Conservation (phyloP, 805 yeast species). For the Ogataea kodamae region DNA sequence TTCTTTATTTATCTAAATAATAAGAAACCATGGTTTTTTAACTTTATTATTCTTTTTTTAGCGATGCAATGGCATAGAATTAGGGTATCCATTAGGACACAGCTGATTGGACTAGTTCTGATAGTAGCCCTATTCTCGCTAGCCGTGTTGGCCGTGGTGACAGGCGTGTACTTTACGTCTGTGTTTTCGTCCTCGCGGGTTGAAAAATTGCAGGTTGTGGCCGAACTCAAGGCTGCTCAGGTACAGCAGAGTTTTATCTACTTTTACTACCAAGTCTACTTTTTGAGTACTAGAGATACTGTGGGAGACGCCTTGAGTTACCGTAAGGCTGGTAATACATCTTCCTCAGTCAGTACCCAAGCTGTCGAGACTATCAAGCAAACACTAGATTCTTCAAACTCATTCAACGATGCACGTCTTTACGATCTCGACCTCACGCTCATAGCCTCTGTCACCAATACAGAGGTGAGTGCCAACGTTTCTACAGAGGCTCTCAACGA, state of each 20-base stretch:
- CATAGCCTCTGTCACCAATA: constrained; percentile 43
- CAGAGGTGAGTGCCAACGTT: constrained; percentile 24
- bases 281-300: constrained; percentile 59
- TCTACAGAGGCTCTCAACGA: constrained; percentile 41
- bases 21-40: not conserved
- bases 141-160: constrained; percentile 67
- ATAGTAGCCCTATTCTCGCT: constrained; percentile 62
- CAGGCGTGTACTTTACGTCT: constrained; percentile 69
- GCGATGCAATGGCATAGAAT: constrained; percentile 28
- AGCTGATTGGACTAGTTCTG: constrained; percentile 66
- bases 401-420: constrained; percentile 59
- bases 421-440: constrained; percentile 57
- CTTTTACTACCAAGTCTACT: constrained; percentile 64
- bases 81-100: constrained; percentile 67
- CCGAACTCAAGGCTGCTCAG: constrained; percentile 79
- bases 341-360: constrained; percentile 44
- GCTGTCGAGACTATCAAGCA: constrained; percentile 51
- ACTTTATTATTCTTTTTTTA: not conserved
- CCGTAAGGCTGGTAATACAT: constrained; percentile 69
- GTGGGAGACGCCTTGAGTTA: constrained; percentile 58
- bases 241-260: constrained; percentile 62
- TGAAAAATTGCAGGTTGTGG: constrained; percentile 71
- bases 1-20: not conserved
- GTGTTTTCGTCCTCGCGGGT: constrained; percentile 60
- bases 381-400: constrained; percentile 59